Conservation (phyloP, 768 basidiomycete species). For the Rhodosporidiobolus odoratus region DNA sequence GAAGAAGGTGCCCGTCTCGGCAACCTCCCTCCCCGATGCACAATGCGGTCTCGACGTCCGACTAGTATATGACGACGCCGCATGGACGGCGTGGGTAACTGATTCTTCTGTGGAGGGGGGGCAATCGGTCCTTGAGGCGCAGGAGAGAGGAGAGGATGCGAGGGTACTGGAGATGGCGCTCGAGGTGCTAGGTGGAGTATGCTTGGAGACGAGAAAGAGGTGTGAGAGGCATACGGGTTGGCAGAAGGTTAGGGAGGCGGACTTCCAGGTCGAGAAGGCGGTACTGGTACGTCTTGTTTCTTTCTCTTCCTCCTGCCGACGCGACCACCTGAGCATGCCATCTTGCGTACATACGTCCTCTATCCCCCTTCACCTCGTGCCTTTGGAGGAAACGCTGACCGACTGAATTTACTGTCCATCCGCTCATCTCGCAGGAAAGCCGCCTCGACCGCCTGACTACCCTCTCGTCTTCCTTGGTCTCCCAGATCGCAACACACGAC, state of each 20-base stretch:
- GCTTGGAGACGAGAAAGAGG: slow-evolving; percentile 34
- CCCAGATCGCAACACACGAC: slow-evolving; percentile 16
- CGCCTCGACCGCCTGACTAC: slow-evolving; percentile 15
- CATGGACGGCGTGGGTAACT: slow-evolving; percentile 62
- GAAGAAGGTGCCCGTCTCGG: slow-evolving; percentile 51
- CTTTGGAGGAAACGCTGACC: background rate
- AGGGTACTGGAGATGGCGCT: slow-evolving; percentile 5
- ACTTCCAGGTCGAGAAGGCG: slow-evolving; percentile 37
- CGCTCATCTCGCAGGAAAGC: background rate
- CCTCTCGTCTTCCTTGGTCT: background rate
- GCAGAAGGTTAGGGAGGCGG: slow-evolving; percentile 42
- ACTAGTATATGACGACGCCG: slow-evolving; percentile 73
- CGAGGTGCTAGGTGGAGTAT: slow-evolving; percentile 23
- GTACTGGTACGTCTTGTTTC: slow-evolving; percentile 24
- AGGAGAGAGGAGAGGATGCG: slow-evolving; percentile 9
- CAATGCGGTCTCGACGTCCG: slow-evolving; percentile 83
- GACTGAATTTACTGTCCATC: background rate
- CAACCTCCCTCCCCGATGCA: slow-evolving; percentile 51
- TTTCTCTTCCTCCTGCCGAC: background rate
- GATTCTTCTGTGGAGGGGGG: slow-evolving; percentile 20
- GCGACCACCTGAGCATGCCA: too few species aligned
- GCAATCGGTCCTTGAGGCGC: slow-evolving; percentile 2
- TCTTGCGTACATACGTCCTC: too few species aligned
- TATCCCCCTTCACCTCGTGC: background rate
- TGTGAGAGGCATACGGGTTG: slow-evolving; percentile 42